Percentiles rank a stretch among this genome's conserved stretches.
phyloP scores from a whole-genome alignment of 2,329 filamentous ascomycete species.

The Coniosporium tulheliwenetii region DNA sequence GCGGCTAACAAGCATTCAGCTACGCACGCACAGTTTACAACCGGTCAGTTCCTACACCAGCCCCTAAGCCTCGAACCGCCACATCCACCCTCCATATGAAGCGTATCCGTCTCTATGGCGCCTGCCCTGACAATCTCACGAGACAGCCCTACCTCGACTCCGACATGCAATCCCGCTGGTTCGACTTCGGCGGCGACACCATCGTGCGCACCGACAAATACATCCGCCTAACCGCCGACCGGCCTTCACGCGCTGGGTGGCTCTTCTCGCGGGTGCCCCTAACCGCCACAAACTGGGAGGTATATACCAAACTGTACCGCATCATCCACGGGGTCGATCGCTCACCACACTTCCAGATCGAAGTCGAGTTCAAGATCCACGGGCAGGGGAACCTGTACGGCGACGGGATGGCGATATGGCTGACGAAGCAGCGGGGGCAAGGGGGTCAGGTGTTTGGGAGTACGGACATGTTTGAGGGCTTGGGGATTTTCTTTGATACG shows the following conservation, averaged over 20 bases:
- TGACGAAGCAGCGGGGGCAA: constrained; percentile 80
- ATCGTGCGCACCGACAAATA: constrained; percentile 68
- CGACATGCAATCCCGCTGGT: constrained; percentile 97
- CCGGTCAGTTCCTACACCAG: constrained; percentile 41
- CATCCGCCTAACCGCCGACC: constrained; percentile 81
- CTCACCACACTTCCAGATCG: constrained; percentile 40
- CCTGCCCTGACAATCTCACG: neutral
- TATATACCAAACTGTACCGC: constrained; percentile 14
- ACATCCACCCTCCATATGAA: neutral
- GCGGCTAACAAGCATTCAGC: constrained; percentile 32
- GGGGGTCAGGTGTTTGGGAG: constrained; percentile 77
- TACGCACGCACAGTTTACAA: constrained; percentile 73
- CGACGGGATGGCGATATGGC: constrained; percentile 95
- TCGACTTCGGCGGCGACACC: constrained; percentile 94
- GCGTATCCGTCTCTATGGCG: neutral
- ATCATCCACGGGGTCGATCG: neutral
- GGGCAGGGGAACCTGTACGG: constrained; percentile 83
- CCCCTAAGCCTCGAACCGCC: neutral
- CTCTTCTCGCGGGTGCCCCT: constrained; percentile 86
- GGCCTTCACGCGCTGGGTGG: constrained; percentile 82
- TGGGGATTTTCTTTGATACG: constrained; percentile 93
- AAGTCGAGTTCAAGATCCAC: constrained; percentile 88
- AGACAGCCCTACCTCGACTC: constrained; percentile 85
- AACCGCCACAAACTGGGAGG: constrained; percentile 96
- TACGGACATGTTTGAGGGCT: constrained; percentile 76